Base-by-base conservation (phyloP, 768 basidiomycete genomes). In the Termitomyces sp. region DNA sequence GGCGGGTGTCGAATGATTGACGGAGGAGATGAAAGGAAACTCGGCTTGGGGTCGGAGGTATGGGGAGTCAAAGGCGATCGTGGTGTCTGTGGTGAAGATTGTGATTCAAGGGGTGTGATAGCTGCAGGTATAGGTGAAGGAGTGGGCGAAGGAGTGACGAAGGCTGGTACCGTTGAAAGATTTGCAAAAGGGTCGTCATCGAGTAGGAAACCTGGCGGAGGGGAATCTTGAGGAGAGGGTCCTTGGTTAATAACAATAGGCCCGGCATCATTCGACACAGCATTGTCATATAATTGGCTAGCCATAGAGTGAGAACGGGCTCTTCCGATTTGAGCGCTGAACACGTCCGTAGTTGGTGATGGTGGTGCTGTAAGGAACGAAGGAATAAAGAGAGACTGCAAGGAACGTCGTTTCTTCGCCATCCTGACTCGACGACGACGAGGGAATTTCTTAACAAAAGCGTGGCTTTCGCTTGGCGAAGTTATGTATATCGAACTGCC, bases 121-220 rank as follows among this genome's bases (percentile, higher is more conserved):
- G 56, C 45, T 1, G 57, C 53, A 28, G 59, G 47, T 3, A 52
- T 53, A 28, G 59, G 38, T 28, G 57, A 53, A 33, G 60, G 57
- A 20, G 58, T 56, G 18, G 58, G 54, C 55, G 53, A 55, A 48
- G 57, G 42, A 47, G 52, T 45, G 53, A 59, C 10, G 38, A 58
- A 46, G n/a, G 57, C 58, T 24, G 67, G 64, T 38, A 62, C 60
- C n/a, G 69, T 54, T 38, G 77, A 72, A 14, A 86, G 73, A 59
- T 85, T 82, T 22, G 88, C 88, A 63, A 90, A 90, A 2, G 88
- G 88, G 64, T 90, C 88, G 53, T 86, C 83, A 63, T 89, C 88
- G 26, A 87, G 73, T 20, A 88, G 75, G 59, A 73, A 78, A n/a
- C 67, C 69, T 16, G 72, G 73, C 2, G 77, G 76, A 6, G 75